These are phyloP conservation scores for Lepiota venenata DNA, from an alignment of 768 basidiomycete genomes.

Conservation along the genomic window DNA sequence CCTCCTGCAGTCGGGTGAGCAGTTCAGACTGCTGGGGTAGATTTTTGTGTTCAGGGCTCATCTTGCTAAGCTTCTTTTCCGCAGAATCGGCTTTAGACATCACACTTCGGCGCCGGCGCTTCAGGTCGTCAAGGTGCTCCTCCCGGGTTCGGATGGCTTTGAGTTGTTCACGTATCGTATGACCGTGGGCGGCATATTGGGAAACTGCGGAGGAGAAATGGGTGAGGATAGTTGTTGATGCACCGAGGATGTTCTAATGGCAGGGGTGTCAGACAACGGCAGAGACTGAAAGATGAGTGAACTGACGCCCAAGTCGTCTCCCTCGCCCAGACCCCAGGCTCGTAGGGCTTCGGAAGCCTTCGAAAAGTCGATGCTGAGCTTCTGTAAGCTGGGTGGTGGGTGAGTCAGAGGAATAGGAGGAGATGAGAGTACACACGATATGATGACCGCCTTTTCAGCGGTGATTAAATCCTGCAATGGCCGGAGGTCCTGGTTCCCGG, in stretches of 20 bases:
- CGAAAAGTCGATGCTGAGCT: constrained; percentile 57
- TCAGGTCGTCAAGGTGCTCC: constrained; percentile 76
- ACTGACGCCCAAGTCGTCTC: constrained; percentile 76
- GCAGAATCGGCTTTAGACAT: constrained; percentile 74
- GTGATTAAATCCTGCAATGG: constrained; percentile 88
- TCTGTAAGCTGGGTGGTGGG: constrained; percentile 47
- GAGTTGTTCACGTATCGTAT: constrained; percentile 67
- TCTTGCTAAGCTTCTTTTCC: constrained; percentile 86
- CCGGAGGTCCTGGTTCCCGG: constrained; percentile 71
- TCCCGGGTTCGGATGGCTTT: constrained; percentile 84
- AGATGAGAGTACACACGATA: constrained; percentile 45
- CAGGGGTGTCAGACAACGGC: constrained; percentile 3
- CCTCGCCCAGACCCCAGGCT: constrained; percentile 74
- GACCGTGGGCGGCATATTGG: constrained; percentile 69
- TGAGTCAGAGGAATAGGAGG: background rate
- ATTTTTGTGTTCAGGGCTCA: constrained; percentile 89
- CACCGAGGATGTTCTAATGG: constrained; percentile 67
- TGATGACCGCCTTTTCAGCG: constrained; percentile 79
- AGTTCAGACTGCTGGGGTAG: constrained; percentile 67
- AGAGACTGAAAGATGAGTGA: constrained; percentile 7
- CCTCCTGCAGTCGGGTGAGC: constrained; percentile 66
- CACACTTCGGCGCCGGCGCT: constrained; percentile 63
- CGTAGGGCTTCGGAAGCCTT: constrained; percentile 74
- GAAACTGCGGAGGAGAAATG: constrained; percentile 67
- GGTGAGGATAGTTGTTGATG: constrained; percentile 62